Base-by-base conservation (phyloP, 768 basidiomycete genomes). In the Lactarius deliciosus region DNA sequence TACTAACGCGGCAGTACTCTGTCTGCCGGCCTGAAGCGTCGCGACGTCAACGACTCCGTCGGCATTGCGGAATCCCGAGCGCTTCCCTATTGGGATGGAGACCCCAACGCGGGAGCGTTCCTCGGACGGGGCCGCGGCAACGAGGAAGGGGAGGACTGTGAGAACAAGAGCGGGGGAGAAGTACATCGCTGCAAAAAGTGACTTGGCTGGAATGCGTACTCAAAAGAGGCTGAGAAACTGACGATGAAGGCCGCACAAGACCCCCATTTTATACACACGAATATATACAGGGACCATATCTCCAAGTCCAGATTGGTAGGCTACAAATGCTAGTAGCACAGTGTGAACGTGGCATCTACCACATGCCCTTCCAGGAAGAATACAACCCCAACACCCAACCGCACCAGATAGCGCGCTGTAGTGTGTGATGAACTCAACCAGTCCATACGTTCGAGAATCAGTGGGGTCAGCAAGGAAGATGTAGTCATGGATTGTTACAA, bases 141-240 rank as follows among this genome's bases (percentile, higher is more conserved):
- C 47, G 5, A 50, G 11, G 47, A 50, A 50, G 11, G 47, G 47
- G 47, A 50, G 47, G 5, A 22, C 5, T 22, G 45, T 30, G 16
- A 68, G 56, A 20, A 66, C 22, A 36, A 66, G 22, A n/a, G 25
- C 36, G 2, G 34, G 32, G 16, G 45, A 40, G 56, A 66, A 50
- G 57, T 40, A 36, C 65, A 66, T 66, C 0, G 43, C 40, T 4
- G 16, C 16, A 36, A 20, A n/a, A 11, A 57, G 34, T 18, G 56
- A 34, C 18, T 18, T 9, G 32, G n/a, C 18, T 22, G 6, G 22
- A 1, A 53, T 8, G n/a, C 50, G 28, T 18, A 18, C 3, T 18
- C 30, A 50, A 34, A n/a, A 57, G 18, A 20, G 32, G 16, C 18
- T 10, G 30, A 32, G 18, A 20, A 9, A 11, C 54, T 30, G 54